Percentiles rank a stretch among this genome's conserved stretches.
These are phyloP conservation scores for Carex sylvatica DNA, from an alignment of 202 grass and related monocot genomes.

Conservation along the genomic window DNA sequence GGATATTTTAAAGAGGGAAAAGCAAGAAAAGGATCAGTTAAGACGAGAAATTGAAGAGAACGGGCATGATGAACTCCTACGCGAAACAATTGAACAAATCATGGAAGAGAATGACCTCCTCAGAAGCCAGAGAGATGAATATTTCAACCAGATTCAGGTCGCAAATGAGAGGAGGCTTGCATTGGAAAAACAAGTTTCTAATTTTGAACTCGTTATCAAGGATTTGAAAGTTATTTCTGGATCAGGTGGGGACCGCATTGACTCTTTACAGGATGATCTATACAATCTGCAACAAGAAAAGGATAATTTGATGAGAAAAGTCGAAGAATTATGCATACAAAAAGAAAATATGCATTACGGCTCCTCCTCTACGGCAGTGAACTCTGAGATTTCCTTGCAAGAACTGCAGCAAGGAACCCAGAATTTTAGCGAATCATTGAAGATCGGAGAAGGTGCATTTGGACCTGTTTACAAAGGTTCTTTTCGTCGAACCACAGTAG, in stretches of 20 bases:
- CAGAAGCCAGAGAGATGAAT: constrained; percentile 39
- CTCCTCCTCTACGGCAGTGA: constrained; percentile 34
- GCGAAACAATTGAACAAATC: constrained; percentile 22
- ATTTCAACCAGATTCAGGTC: constrained; percentile 40
- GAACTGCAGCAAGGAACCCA: constrained; percentile 64
- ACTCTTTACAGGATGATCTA: constrained; percentile 38
- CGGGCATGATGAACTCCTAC: constrained; percentile 13
- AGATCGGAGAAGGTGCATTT: constrained; percentile 65
- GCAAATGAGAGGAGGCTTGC: constrained; percentile 35
- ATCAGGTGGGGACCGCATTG: constrained; percentile 28
- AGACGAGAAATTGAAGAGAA: constrained; percentile 54
- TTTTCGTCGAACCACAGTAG: constrained; percentile 62
- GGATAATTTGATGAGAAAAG: constrained; percentile 40
- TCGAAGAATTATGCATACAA: constrained; percentile 37
- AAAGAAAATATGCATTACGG: constrained; percentile 26
- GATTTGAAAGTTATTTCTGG: constrained; percentile 31
- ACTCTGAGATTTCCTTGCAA: constrained; percentile 55
- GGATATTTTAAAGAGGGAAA: constrained; percentile 42
- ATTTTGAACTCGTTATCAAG: constrained; percentile 33
- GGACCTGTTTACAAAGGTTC: constrained; percentile 68
- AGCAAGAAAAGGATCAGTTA: constrained; percentile 28
- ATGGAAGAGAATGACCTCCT: constrained; percentile 48
- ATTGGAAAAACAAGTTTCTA: constrained; percentile 39
- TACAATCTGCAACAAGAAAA: constrained; percentile 40
- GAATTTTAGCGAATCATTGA: constrained; percentile 47